Base-by-base conservation (phyloP, 2,329 filamentous ascomycete species). In the Zarea fungicola region DNA sequence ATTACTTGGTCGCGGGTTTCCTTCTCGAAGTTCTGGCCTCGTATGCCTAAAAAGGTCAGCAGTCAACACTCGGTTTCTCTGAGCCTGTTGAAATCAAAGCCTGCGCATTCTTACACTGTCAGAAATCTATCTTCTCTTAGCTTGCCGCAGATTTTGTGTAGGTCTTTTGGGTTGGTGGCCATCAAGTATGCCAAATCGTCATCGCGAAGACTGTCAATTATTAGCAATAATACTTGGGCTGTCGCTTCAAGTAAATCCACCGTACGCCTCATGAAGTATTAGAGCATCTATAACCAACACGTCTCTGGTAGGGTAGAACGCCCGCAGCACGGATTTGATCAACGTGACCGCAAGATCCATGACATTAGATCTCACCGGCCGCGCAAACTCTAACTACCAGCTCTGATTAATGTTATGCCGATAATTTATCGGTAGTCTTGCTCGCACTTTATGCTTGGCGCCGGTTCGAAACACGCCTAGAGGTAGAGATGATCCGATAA, bases 171-270 rank as follows among this genome's bases (percentile, higher is more conserved):
- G 64, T 96, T 92, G 70, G 95, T 90, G 54, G 85, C 85, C 69
- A 96, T 85, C 21, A 97, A 75, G 60, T 89, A 85, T 36, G 88
- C 87, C 54, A 99, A 76, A 62, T 99, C 93, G 62, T 90, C 85
- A 62, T 95, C 88, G 61, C 89, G 85, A 52, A 97, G 77, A 78
- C 87, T 68, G 78, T 84, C 18, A 3, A 34, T 16, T n/a, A 26
- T 48, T 35, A 48, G 37, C 21, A 6, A 26, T 13, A 31, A 8
- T n/a, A 14, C 16, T 6, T 7, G 10, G 14, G 13, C 4, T 28
- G 4, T 18, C n/a, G n/a, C n/a, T 14, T 13, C 10, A 34, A 85
- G 51, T 84, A 78, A 62, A 87, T 80, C 52, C 90, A 78, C 86
- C 85, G 73, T 95, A 96, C 80, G 73, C 71, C 63, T 85, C 88